Percentiles rank a stretch among this genome's conserved stretches.
Conservation (phyloP, 2,329 filamentous ascomycete species). For the Rutstroemia sp. region DNA sequence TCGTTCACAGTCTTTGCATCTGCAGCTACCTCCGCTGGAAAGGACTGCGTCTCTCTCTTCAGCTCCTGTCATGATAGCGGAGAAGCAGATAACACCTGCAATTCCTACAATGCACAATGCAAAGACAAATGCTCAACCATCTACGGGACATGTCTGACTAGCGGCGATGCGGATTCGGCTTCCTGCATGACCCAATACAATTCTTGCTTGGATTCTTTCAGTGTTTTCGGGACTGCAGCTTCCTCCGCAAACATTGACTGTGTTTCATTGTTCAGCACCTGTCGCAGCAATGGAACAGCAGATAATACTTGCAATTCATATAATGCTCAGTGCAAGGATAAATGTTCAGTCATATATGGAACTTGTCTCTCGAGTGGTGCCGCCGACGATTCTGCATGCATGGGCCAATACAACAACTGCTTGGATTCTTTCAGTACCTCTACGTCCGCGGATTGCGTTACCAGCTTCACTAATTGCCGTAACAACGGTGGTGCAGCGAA, state of each 20-base stretch:
- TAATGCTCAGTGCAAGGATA: slow-evolving; percentile 14
- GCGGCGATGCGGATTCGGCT: slow-evolving; percentile 5
- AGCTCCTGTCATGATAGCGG: slow-evolving; percentile 8
- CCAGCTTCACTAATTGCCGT: slow-evolving; percentile 5
- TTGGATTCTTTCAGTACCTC: slow-evolving; percentile 12
- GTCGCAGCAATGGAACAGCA: slow-evolving; percentile 3
- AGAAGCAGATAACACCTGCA: slow-evolving; percentile 12
- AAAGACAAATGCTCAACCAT: slow-evolving; percentile 15
- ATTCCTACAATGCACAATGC: slow-evolving; percentile 11
- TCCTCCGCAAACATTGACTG: background rate
- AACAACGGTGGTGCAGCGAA: slow-evolving; percentile 8
- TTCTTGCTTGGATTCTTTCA: slow-evolving; percentile 13
- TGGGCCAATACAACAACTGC: slow-evolving; percentile 15
- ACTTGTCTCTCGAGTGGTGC: slow-evolving; percentile 8
- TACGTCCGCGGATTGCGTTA: slow-evolving; percentile 10
- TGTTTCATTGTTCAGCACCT: slow-evolving; percentile 6
- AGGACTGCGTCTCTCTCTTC: slow-evolving; percentile 12
- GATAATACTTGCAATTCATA: slow-evolving; percentile 14
- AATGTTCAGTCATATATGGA: slow-evolving; percentile 11
- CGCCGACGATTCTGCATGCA: slow-evolving; percentile 10
- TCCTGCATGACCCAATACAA: slow-evolving; percentile 13
- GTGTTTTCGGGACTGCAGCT: slow-evolving; percentile 8
- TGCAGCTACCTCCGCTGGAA: slow-evolving; percentile 7
- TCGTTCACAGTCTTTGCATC: slow-evolving; percentile 10
- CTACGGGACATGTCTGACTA: slow-evolving; percentile 11